Evolutionary conservation across 164 flowering plant species (phyloP).

Genomic region (Vitis vinifera): DNA sequence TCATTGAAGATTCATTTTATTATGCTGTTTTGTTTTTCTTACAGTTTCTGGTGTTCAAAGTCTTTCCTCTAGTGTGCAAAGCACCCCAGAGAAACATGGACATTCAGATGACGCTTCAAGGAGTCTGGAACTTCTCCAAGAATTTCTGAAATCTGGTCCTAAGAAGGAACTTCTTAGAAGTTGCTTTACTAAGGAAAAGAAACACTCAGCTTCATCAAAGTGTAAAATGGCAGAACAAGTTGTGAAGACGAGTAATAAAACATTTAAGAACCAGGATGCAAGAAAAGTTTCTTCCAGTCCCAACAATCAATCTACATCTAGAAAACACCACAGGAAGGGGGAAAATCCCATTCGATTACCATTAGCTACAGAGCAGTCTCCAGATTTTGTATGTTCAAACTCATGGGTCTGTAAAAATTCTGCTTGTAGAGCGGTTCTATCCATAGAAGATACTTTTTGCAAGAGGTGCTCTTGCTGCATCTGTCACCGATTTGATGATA

Average conservation of each 20-base stretch:
- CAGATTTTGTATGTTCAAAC: slow-evolving; percentile 45
- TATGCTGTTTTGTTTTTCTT: slow-evolving; percentile 14
- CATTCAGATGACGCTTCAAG: slow-evolving; percentile 55
- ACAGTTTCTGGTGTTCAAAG: slow-evolving; percentile 57
- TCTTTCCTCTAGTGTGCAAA: slow-evolving; percentile 64
- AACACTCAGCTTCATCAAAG: slow-evolving; percentile 41
- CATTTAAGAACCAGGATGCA: slow-evolving; percentile 57
- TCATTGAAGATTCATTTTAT: background rate
- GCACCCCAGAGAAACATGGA: slow-evolving; percentile 66
- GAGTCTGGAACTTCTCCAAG: slow-evolving; percentile 57
- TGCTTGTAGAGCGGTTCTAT: slow-evolving; percentile 79
- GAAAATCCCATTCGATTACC: slow-evolving; percentile 65
- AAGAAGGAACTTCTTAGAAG: slow-evolving; percentile 50
- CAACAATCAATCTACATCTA: slow-evolving; percentile 37
- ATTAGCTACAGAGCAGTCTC: slow-evolving; percentile 39
- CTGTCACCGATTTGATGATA: slow-evolving; percentile 95
- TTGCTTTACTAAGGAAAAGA: slow-evolving; percentile 53
- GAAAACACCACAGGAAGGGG: slow-evolving; percentile 74
- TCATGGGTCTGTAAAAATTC: slow-evolving; percentile 93
- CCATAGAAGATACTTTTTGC: slow-evolving; percentile 89
- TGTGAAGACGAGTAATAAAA: slow-evolving; percentile 44
- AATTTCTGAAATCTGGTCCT: slow-evolving; percentile 49
- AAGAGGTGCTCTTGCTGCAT: slow-evolving; percentile 98
- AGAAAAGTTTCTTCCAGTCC: slow-evolving; percentile 46
- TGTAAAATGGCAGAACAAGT: slow-evolving; percentile 48